phyloP scores from a whole-genome alignment of 495 filamentous ascomycete genomes.

The Penicillium desertorum region DNA sequence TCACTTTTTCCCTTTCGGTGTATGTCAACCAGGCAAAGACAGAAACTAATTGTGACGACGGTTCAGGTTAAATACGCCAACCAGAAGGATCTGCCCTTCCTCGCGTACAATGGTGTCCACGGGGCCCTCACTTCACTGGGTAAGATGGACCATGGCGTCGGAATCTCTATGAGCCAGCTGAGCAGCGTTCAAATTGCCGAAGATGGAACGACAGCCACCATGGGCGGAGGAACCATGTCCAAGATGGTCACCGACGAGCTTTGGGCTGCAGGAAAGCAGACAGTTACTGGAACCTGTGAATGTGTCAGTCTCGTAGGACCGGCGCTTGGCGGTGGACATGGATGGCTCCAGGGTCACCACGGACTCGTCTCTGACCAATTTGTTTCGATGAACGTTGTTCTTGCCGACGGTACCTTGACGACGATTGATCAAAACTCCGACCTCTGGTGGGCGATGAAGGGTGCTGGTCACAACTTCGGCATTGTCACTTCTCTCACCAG shows the following conservation, averaged over 20 bases:
- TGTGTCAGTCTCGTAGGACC: slow-evolving; percentile 57
- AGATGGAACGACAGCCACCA: slow-evolving; percentile 47
- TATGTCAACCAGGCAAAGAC: background rate
- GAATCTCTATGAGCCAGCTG: slow-evolving; percentile 45
- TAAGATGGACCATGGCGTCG: slow-evolving; percentile 48
- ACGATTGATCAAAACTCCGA: slow-evolving; percentile 43
- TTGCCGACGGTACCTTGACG: slow-evolving; percentile 51
- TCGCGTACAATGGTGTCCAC: slow-evolving; percentile 50
- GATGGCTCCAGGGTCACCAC: slow-evolving; percentile 57
- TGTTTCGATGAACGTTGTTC: slow-evolving; percentile 52
- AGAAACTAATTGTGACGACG: slow-evolving; percentile 6
- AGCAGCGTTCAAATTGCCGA: slow-evolving; percentile 39
- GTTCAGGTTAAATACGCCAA: slow-evolving; percentile 48
- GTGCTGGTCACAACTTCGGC: slow-evolving; percentile 64
- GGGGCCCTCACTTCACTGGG: slow-evolving; percentile 44
- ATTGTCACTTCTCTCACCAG: slow-evolving; percentile 51
- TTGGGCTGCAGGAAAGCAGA: slow-evolving; percentile 30
- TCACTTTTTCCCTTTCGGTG: background rate
- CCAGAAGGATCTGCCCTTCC: slow-evolving; percentile 46
- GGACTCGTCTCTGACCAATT: slow-evolving; percentile 62
- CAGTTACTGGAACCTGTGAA: slow-evolving; percentile 55
- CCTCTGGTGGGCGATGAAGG: slow-evolving; percentile 57
- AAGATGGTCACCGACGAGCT: slow-evolving; percentile 31
- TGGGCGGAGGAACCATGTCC: slow-evolving; percentile 52
- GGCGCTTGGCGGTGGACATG: slow-evolving; percentile 62